Evolutionary conservation across 768 basidiomycete genomes (phyloP), one percentile per base, ranked within the genome.

Genomic region (Tylopilus cervinicoccineus): DNA sequence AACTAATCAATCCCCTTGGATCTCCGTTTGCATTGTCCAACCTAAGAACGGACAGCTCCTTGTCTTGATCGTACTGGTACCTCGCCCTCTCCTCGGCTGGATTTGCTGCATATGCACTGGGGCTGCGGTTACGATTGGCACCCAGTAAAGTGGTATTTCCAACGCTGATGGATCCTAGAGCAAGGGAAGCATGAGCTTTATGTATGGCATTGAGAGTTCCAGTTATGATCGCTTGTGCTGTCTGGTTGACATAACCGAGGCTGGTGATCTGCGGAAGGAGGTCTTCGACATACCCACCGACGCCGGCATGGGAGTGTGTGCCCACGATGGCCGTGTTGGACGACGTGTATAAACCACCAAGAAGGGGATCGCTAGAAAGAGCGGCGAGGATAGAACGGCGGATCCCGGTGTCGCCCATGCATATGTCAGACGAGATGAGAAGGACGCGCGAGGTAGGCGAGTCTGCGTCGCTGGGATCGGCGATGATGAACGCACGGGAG

Each of bases 391-490:
- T 81, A 13, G 79, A 77, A 23, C 86, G 80, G 27, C 87, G 82
- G 31, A 88, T 70, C 22, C 86, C 88, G 3, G 78, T 80, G 65
- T 89, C 88, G 11, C 88, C 88, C 84, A 89, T 88, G 34, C 81
- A 85, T 43, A 88, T 87, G 61, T 91, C 88, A n/a, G 86, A 76
- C 55, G 88, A 88, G 65, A 89, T 80, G 61, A 87, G 86, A 20
- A 89, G 79, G 38, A 89, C 59, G 39, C 85, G 76, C 55, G 84
- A 79, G 31, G 74, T 65, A 3, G 84, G 67, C 24, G 51, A 61
- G 11, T 72, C 65, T 4, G 49, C 47, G 22, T 60, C 46, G 4
- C 29, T 47, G 24, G 38, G 76, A 58, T 22, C 79, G 67, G 84
- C 86, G 16, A 90, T 67, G 51, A 90, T 84, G 60, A 81, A 90